phyloP scores from a whole-genome alignment of 2,329 filamentous ascomycete species.

The Pleurostoma richardsiae region DNA sequence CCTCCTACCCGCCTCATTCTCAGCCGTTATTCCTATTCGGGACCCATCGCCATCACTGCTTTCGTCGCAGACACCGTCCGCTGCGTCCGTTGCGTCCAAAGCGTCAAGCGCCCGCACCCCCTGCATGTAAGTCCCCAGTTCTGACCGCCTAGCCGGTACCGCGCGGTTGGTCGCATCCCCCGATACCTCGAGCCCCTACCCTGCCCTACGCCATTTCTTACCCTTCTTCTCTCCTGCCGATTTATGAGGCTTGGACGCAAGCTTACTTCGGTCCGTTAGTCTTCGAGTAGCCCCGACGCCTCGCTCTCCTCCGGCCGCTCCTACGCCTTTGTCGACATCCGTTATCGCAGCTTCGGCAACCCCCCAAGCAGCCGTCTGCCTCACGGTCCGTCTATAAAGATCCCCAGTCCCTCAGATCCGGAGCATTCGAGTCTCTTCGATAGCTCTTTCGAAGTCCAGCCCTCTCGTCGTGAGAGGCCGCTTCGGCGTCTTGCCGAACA shows the following conservation, averaged over 20 bases:
- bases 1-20: too few species aligned
- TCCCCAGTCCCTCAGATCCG: background rate
- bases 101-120: too few species aligned
- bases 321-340: background rate
- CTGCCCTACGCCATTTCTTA: background rate
- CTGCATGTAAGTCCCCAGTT: too few species aligned
- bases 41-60: too few species aligned
- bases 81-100: too few species aligned
- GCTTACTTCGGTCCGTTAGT: background rate
- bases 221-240: background rate
- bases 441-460: background rate
- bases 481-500: slow-evolving; percentile 4
- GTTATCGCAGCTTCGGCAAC: background rate
- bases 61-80: too few species aligned
- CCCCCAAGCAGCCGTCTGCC: too few species aligned
- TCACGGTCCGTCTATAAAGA: background rate
- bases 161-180: too few species aligned
- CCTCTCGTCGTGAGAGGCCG: slow-evolving; percentile 10
- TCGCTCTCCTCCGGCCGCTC: background rate
- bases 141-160: too few species aligned
- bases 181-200: background rate
- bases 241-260: background rate
- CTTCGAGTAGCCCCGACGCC: background rate
- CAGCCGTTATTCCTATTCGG: too few species aligned
- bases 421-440: too few species aligned